These are phyloP conservation scores for Capsicum pubescens DNA, from an alignment of 257 asterid species.

Conservation along the genomic window DNA sequence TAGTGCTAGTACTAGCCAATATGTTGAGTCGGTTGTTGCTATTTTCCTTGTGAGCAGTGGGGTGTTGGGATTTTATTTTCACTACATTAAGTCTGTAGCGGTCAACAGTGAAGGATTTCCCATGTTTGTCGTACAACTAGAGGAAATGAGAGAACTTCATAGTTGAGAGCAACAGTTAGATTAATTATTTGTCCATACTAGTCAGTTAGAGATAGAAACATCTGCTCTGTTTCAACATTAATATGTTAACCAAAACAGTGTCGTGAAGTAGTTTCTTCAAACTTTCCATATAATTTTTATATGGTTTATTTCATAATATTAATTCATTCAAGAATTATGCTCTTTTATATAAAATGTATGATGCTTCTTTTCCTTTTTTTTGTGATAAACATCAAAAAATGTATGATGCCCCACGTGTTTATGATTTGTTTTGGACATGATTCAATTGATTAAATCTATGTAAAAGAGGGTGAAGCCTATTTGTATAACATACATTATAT, in stretches of 20 bases:
- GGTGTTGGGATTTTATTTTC: background rate
- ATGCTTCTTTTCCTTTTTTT: background rate
- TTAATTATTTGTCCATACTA: constrained; percentile 6
- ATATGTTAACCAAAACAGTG: background rate
- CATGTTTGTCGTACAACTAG: background rate
- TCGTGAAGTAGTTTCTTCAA: background rate
- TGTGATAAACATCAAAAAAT: background rate
- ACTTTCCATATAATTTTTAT: background rate
- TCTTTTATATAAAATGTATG: background rate
- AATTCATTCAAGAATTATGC: background rate
- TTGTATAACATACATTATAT: background rate
- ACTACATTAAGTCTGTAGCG: background rate
- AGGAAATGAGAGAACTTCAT: background rate
- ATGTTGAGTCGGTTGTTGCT: constrained; percentile 10
- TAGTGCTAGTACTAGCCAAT: background rate
- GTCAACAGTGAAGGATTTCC: background rate
- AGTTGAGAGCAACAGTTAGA: background rate
- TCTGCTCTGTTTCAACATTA: constrained; percentile 9
- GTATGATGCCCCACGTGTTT: background rate
- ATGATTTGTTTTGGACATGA: background rate
- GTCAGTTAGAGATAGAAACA: background rate
- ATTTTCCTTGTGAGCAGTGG: background rate
- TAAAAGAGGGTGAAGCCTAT: background rate
- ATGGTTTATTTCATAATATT: background rate
- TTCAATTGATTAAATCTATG: background rate